Base-by-base conservation (phyloP, 2,329 filamentous ascomycete species). In the Cladosporium sp. region DNA sequence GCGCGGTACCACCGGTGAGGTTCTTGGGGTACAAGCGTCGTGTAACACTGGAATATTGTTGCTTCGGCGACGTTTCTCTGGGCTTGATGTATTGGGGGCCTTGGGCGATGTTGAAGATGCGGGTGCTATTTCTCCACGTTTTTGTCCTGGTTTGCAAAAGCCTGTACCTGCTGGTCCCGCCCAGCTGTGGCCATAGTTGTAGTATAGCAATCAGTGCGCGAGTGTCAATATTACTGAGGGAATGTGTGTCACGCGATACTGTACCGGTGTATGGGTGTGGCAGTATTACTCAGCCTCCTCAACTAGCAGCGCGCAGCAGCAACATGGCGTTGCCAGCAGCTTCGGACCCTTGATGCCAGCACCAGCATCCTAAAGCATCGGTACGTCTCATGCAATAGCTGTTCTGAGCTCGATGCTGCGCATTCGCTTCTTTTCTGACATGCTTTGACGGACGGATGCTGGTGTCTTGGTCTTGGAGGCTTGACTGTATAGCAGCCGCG, bases 251-350 rank as follows among this genome's bases (percentile, higher is more conserved):
- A 54, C 49, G 51, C 51, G 51, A 54, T 23, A 30, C 49, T n/a
- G n/a, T n/a, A 32, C 10, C 32, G 13, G 14, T 18, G 16, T 4
- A 2, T 53, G 6, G 26, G 49, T 32, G 28, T 16, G 25, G 23
- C 25, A 25, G 13, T 23, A 28, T 51, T 21, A 51, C 48, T 51
- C 25, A 54, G 51, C 51, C 51, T 21, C 49, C 28, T 8, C 28
- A 6, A 30, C 28, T 10, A 30, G 28, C 28, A 28, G 28, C 28
- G 28, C 28, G 7, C 4, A 4, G 28, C 2, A 25, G 46, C 46
- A 49, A 49, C n/a, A 30, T 54, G 51, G 51, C 51, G 51, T 54
- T 32, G 51, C 18, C 51, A 54, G 51, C 51, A 54, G n/a, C 23
- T 18, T 51, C 13, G 21, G 48, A 51, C 25, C 13, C 48, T 25